These are phyloP conservation scores for Erigeron philadelphicus DNA, from an alignment of 140 eudicot species.

Conservation along the genomic window DNA sequence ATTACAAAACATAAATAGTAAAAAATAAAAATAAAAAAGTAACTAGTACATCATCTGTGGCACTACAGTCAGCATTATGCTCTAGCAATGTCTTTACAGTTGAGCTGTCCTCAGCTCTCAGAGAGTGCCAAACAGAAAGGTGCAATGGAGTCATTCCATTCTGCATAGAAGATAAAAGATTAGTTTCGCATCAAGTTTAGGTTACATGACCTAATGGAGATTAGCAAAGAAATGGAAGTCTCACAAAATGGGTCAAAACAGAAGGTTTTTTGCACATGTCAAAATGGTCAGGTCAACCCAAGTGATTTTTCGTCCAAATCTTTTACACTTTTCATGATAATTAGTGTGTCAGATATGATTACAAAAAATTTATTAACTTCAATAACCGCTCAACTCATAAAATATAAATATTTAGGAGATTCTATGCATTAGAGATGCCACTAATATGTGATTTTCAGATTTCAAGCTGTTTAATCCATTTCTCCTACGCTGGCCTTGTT, in stretches of 20 bases:
- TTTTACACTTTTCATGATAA: no score
- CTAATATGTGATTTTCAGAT: no score
- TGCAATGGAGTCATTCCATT: constrained; percentile 98
- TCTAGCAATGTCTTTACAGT: constrained; percentile 83
- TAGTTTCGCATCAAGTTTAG: neutral
- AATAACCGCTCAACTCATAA: no score
- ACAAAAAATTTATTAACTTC: no score
- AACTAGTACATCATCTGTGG: constrained; percentile 71
- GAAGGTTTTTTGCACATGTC: neutral
- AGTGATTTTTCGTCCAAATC: neutral
- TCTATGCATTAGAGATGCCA: no score
- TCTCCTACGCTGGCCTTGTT: no score
- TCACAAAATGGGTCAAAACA: neutral
- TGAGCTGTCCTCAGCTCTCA: constrained; percentile 67
- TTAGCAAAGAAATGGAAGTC: neutral
- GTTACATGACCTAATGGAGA: neutral
- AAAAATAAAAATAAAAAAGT: neutral
- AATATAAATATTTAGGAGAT: no score
- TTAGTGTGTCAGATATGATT: no score
- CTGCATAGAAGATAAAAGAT: constrained; percentile 34
- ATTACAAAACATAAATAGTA: neutral
- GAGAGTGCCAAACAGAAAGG: constrained; percentile 96
- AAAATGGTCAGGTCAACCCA: neutral
- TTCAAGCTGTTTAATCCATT: no score
- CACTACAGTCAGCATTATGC: constrained; percentile 86